Conservation (phyloP, 257 asterid genomes). For the Capsicum rhomboideum region DNA sequence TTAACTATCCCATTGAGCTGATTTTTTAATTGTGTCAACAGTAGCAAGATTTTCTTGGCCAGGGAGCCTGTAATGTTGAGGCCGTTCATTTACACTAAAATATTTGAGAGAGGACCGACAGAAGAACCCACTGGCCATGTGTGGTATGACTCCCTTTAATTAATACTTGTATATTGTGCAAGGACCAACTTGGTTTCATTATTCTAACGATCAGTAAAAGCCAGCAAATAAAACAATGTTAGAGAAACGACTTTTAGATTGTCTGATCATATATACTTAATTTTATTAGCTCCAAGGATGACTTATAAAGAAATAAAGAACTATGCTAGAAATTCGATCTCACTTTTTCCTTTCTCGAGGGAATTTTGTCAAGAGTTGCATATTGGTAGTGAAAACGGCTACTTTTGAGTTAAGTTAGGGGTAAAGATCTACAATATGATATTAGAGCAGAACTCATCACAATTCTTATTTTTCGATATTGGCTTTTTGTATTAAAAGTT, state of each 20-base stretch:
- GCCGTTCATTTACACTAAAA: neutral
- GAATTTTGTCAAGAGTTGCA: neutral
- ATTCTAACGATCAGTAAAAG: neutral
- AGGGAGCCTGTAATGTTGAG: neutral
- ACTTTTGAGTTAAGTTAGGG: neutral
- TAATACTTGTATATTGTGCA: neutral
- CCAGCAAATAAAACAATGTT: neutral
- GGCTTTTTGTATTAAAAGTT: no score
- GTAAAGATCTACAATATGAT: neutral
- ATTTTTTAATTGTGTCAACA: neutral
- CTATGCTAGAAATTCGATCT: neutral
- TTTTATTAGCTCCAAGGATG: neutral
- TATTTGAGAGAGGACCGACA: neutral
- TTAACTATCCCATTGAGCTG: neutral
- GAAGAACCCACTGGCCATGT: neutral
- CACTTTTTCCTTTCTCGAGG: neutral
- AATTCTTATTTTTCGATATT: no score
- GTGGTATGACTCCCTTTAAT: neutral
- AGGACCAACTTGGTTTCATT: neutral
- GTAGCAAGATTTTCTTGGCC: neutral
- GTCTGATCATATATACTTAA: neutral
- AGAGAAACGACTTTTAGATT: neutral
- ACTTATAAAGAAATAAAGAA: neutral
- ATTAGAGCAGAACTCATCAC: neutral
- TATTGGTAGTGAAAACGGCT: no score